Percentiles rank a stretch among this genome's conserved stretches.
Conservation (phyloP, 1,284 basidiomycete species). For the Spongispora temasekensis region DNA sequence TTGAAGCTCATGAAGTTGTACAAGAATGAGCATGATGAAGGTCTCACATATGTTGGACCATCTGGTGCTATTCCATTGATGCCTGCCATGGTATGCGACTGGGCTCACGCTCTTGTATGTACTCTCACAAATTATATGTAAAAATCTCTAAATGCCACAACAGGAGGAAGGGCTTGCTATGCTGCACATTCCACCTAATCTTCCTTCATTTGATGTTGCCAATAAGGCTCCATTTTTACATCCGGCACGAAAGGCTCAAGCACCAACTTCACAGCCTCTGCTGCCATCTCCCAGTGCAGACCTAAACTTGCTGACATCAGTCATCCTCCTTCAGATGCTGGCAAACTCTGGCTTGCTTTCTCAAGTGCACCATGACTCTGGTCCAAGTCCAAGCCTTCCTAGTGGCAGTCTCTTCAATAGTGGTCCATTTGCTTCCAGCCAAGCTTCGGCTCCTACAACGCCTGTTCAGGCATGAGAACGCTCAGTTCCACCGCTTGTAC, state of each 20-base stretch:
- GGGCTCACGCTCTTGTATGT: slow-evolving; percentile 6
- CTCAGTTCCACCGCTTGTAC: background rate
- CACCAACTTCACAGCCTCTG: background rate
- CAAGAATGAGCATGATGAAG: slow-evolving; percentile 3
- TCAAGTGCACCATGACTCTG: no score
- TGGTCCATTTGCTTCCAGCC: background rate
- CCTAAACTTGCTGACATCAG: background rate
- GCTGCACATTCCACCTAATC: slow-evolving; percentile 1
- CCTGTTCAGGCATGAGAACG: background rate
- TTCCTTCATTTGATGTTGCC: background rate
- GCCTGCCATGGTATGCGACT: slow-evolving; percentile 8
- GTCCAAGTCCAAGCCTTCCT: no score
- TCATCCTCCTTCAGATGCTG: background rate
- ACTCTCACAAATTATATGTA: no score
- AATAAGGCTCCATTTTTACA: slow-evolving; percentile 3
- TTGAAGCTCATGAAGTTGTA: slow-evolving; percentile 1
- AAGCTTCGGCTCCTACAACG: background rate
- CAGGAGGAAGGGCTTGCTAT: slow-evolving; percentile 6
- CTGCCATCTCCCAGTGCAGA: background rate
- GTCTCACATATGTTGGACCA: slow-evolving; percentile 2
- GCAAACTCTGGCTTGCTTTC: background rate
- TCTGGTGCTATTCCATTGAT: background rate
- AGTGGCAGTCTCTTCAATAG: no score
- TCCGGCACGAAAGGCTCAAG: background rate
- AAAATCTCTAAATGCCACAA: background rate